These are phyloP conservation scores for Geosmithia morbida DNA, from an alignment of 2,329 filamentous ascomycete species.

Conservation along the genomic window DNA sequence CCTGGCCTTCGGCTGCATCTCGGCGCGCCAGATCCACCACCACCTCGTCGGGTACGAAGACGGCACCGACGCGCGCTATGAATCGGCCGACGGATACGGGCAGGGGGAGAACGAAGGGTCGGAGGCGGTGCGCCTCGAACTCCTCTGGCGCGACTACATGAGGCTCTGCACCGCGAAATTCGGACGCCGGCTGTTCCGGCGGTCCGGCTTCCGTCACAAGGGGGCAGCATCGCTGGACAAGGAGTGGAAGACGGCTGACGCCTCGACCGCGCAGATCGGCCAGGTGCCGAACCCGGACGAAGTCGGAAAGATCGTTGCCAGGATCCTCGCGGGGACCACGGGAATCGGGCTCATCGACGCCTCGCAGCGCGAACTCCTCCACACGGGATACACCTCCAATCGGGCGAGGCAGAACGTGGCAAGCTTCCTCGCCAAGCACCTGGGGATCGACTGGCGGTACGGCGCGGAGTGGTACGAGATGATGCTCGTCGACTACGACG, in stretches of 20 bases:
- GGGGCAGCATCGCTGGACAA: constrained; percentile 18
- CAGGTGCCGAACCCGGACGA: constrained; percentile 26
- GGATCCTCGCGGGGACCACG: constrained; percentile 53
- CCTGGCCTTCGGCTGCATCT: constrained; percentile 57
- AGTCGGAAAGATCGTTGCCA: constrained; percentile 31
- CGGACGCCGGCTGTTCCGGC: constrained; percentile 44
- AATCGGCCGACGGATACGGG: constrained; percentile 40
- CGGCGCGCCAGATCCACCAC: constrained; percentile 57
- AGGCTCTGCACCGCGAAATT: constrained; percentile 61
- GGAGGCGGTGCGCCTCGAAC: constrained; percentile 53
- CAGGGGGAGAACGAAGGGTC: constrained; percentile 61
- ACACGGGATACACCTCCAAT: constrained; percentile 69
- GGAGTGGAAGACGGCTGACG: constrained; percentile 32
- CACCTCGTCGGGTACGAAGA: constrained; percentile 57
- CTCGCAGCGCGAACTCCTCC: constrained; percentile 56
- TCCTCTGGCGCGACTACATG: constrained; percentile 75
- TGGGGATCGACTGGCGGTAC: constrained; percentile 65
- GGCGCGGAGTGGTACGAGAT: constrained; percentile 76
- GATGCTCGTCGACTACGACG: constrained; percentile 61
- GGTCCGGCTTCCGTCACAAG: constrained; percentile 45
- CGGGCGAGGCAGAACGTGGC: constrained; percentile 65
- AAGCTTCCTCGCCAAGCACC: constrained; percentile 57
- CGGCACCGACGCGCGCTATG: constrained; percentile 28
- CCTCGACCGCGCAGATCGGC: constrained; percentile 12
- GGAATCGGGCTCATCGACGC: constrained; percentile 70